Evolutionary conservation across 768 basidiomycete species (phyloP).

Genomic region (Saitozyma sp.): DNA sequence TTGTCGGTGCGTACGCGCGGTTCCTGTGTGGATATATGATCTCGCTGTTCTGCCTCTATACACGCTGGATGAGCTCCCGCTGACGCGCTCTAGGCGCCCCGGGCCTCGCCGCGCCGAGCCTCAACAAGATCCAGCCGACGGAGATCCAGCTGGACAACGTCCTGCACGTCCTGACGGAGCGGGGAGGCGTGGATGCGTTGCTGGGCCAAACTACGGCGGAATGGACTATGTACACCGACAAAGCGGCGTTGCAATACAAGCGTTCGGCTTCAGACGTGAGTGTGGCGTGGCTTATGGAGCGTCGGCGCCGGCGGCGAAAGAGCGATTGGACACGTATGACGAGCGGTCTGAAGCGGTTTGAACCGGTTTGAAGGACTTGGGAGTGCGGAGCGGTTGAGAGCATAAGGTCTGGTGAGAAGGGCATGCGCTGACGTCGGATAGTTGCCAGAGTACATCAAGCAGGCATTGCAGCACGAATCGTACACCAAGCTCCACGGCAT

Average conservation of each 20-base stretch:
- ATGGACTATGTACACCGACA: constrained; percentile 14
- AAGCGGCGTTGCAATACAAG: constrained; percentile 26
- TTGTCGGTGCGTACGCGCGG: constrained; percentile 30
- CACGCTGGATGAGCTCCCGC: constrained; percentile 2
- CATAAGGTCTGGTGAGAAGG: too few species aligned
- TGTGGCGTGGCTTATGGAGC: not conserved
- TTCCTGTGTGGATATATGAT: too few species aligned
- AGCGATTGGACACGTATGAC: too few species aligned
- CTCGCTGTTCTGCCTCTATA: too few species aligned
- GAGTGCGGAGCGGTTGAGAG: too few species aligned
- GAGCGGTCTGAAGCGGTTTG: too few species aligned
- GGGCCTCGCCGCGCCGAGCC: not conserved
- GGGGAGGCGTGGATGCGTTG: constrained; percentile 21
- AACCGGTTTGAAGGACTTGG: too few species aligned
- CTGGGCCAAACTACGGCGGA: constrained; percentile 11
- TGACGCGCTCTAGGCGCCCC: constrained; percentile 20
- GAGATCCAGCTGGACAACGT: constrained; percentile 43
- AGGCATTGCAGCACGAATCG: constrained; percentile 33
- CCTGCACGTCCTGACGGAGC: constrained; percentile 28
- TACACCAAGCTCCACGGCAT: constrained; percentile 38
- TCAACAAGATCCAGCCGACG: constrained; percentile 16
- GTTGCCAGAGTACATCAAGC: constrained; percentile 34
- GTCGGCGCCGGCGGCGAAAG: too few species aligned
- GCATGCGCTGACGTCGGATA: not conserved
- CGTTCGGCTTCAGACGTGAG: constrained; percentile 27